phyloP scores from a whole-genome alignment of 164 flowering plant species.

The Vitis vinifera region DNA sequence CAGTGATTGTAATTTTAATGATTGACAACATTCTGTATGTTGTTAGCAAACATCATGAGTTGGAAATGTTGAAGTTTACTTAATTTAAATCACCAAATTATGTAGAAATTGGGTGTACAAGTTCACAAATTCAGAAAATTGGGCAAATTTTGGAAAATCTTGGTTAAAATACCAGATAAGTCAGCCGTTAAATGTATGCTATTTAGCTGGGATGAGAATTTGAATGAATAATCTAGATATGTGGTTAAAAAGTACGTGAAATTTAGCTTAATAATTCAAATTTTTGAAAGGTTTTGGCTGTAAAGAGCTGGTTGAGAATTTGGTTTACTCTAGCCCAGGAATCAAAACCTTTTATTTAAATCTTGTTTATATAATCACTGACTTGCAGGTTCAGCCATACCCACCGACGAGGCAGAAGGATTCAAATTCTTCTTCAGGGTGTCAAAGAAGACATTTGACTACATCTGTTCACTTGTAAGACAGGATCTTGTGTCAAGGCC shows the following conservation, averaged over 20 bases:
- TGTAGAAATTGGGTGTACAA: no score
- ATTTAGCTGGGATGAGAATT: not conserved
- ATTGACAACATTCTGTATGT: no score
- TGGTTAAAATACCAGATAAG: not conserved
- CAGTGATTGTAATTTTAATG: no score
- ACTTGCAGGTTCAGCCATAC: constrained; percentile 41
- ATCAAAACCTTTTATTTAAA: not conserved
- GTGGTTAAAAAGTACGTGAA: not conserved
- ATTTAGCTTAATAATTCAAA: no score
- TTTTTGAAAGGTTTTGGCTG: no score
- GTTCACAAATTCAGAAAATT: no score
- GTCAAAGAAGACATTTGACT: constrained; percentile 75
- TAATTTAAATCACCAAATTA: no score
- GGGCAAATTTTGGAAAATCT: not conserved
- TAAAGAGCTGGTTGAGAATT: no score
- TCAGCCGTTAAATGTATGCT: not conserved
- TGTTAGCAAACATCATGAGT: no score
- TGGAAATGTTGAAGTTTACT: no score
- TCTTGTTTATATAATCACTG: not conserved
- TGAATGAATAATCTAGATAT: not conserved
- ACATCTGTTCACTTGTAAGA: constrained; percentile 88
- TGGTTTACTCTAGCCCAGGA: not conserved
- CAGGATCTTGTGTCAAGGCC: constrained; percentile 94
- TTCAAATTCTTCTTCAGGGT: constrained; percentile 87
- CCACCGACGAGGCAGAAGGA: constrained; percentile 66